These are phyloP conservation scores for Aspergillus melleus DNA, from an alignment of 2,329 filamentous ascomycete genomes.

Conservation along the genomic window DNA sequence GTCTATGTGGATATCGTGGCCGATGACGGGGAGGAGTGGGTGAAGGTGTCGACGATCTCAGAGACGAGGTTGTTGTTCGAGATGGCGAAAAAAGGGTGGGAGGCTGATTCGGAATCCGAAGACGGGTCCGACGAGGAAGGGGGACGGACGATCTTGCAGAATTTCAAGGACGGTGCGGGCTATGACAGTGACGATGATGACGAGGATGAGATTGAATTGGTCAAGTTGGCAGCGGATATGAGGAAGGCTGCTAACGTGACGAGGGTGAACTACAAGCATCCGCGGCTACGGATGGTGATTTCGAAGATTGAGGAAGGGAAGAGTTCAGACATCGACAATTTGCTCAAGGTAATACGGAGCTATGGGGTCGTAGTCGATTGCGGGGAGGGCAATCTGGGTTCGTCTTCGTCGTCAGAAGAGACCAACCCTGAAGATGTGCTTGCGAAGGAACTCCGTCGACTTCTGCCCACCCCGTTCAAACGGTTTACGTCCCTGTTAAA, in stretches of 20 bases:
- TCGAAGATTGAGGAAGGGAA: conserved; percentile 57
- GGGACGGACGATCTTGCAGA: conserved; percentile 28
- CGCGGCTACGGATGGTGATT: conserved; percentile 60
- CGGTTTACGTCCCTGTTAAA: conserved; percentile 47
- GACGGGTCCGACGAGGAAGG: conserved; percentile 42
- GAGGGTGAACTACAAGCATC: conserved; percentile 60
- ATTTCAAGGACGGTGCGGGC: conserved; percentile 36
- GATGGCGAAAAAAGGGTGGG: conserved; percentile 68
- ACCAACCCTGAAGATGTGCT: conserved; percentile 9
- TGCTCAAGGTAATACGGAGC: conserved; percentile 57
- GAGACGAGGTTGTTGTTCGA: conserved; percentile 66
- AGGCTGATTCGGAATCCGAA: conserved; percentile 51
- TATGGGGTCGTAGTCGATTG: conserved; percentile 49
- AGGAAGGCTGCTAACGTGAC: conserved; percentile 57
- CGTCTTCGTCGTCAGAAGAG: neutral
- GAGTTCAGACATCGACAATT: conserved; percentile 55
- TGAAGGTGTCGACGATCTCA: conserved; percentile 67
- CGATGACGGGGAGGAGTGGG: conserved; percentile 64
- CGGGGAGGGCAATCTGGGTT: conserved; percentile 22
- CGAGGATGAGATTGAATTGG: conserved; percentile 58
- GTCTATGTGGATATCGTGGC: conserved; percentile 66
- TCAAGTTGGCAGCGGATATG: conserved; percentile 61
- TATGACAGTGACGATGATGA: conserved; percentile 50
- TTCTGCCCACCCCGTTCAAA: conserved; percentile 44
- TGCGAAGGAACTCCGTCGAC: conserved; percentile 26